phyloP scores from a whole-genome alignment of 495 filamentous ascomycete genomes.

The Chlorociboria aeruginascens region DNA sequence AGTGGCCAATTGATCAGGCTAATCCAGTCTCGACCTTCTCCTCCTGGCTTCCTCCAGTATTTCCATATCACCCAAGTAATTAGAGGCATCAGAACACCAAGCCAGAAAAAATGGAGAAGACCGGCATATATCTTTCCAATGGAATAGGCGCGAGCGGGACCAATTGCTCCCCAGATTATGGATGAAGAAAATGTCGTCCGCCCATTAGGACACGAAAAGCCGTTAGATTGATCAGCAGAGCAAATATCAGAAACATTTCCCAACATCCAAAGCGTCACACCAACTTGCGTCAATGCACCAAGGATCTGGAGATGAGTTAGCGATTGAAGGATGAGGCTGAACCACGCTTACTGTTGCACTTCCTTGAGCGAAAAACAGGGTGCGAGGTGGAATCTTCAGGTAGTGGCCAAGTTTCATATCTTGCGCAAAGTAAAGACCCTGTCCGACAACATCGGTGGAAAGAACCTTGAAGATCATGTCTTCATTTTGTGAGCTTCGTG shows the following conservation, averaged over 20 bases:
- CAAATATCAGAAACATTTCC: slow-evolving; percentile 48
- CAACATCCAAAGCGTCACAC: slow-evolving; percentile 52
- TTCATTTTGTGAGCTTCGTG: neutral
- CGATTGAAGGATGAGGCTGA: slow-evolving; percentile 44
- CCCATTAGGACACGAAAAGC: slow-evolving; percentile 49
- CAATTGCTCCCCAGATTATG: slow-evolving; percentile 58
- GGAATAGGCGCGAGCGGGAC: slow-evolving; percentile 51
- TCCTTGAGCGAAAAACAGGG: slow-evolving; percentile 47
- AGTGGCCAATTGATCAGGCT: slow-evolving; percentile 41
- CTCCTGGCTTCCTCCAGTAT: slow-evolving; percentile 41
- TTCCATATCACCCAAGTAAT: slow-evolving; percentile 25
- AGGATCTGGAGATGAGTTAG: slow-evolving; percentile 44
- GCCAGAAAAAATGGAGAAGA: slow-evolving; percentile 51
- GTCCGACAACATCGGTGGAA: slow-evolving; percentile 44
- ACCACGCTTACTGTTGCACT: slow-evolving; percentile 39
- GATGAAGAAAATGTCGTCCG: slow-evolving; percentile 48
- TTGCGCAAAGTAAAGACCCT: slow-evolving; percentile 40
- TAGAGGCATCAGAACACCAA: slow-evolving; percentile 44
- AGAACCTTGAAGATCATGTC: slow-evolving; percentile 59
- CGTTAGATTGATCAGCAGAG: slow-evolving; percentile 36
- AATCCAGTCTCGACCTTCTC: slow-evolving; percentile 35
- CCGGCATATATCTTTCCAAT: slow-evolving; percentile 52
- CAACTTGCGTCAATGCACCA: slow-evolving; percentile 44
- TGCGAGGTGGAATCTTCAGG: slow-evolving; percentile 52
- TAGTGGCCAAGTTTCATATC: slow-evolving; percentile 54